Base-by-base conservation (phyloP, 2,329 filamentous ascomycete species). In the Fusarium sp. region DNA sequence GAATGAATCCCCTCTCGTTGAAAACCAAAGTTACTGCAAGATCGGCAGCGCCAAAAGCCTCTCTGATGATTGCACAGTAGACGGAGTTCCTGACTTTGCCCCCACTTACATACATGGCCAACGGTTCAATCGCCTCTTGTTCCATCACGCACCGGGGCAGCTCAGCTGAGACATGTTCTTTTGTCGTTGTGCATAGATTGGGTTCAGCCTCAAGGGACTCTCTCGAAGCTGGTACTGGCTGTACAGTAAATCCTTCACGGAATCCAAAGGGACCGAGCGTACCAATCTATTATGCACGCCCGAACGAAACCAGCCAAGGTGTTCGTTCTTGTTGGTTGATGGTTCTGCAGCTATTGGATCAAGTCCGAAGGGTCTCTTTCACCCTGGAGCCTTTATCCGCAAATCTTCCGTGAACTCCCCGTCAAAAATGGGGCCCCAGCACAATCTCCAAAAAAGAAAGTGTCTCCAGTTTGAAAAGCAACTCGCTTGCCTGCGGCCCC, bases 401-500 rank as follows among this genome's bases (percentile, higher is more conserved):
- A 41, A 46, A 70, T 71, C 50, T 55, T 41, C 58, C 55, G 49
- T 27, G 66, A 74, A 74, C 72, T 74, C 72, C 72, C 72, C 72
- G 72, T 63, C 48, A 64, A 54, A 62, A 63, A 55, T 61, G 70
- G 72, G 45, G 56, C 68, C 59, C 51, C 59, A 68, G 58, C 51
- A 51, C 50, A 58, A 46, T 64, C 59, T 64, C 37, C 37, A 66
- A 68, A 59, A 71, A 68, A 71, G 66, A 72, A 71, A 64, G 61
- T 66, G 47, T 66, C 71, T 71, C 71, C 71, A 48, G 49, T 37
- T 42, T 63, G 63, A 43, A 47, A 32, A 57, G 21, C 54, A 48
- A 55, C 63, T 73, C 65, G 72, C 72, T 72, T 68, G 62, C 59
- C 21, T 66, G 23, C 54, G 42, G 55, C 68, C 63, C 68, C 55